Conservation (phyloP, 179 eudicot genomes). For the Sideroxylon spinosum region DNA sequence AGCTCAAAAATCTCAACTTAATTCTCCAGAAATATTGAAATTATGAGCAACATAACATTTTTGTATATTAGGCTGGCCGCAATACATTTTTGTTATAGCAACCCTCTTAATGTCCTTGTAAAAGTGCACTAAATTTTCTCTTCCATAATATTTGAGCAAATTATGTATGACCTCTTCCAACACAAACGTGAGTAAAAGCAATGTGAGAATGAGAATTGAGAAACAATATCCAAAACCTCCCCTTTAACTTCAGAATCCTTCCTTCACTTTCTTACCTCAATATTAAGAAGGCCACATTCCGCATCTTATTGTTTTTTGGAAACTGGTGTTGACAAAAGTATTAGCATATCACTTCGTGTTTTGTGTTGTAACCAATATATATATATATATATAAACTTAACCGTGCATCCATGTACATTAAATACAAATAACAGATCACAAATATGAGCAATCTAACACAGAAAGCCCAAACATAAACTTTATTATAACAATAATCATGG, state of each 20-base stretch:
- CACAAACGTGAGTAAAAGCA: too few relatives aligned
- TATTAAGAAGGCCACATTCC: not conserved
- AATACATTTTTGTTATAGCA: not conserved
- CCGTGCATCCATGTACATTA: not conserved
- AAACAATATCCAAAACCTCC: not conserved
- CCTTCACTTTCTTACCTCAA: not conserved
- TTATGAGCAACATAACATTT: too few relatives aligned
- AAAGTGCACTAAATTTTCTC: not conserved
- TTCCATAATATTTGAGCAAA: not conserved
- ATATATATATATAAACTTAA: not conserved
- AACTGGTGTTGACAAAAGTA: too few relatives aligned
- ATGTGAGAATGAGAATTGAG: too few relatives aligned
- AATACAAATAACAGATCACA: not conserved
- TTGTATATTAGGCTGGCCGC: not conserved
- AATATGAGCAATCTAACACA: not conserved
- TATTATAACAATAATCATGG: not conserved
- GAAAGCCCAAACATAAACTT: conserved; percentile 1
- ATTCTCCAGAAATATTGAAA: too few relatives aligned
- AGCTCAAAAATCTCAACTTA: not conserved
- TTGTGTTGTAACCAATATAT: not conserved
- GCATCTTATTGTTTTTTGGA: too few relatives aligned
- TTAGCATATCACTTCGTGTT: too few relatives aligned
- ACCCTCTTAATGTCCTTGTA: not conserved
- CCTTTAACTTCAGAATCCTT: not conserved
- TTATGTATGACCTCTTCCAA: not conserved